Base-by-base conservation (phyloP, 1,284 basidiomycete species). In the Sanguinoderma infundibulare region DNA sequence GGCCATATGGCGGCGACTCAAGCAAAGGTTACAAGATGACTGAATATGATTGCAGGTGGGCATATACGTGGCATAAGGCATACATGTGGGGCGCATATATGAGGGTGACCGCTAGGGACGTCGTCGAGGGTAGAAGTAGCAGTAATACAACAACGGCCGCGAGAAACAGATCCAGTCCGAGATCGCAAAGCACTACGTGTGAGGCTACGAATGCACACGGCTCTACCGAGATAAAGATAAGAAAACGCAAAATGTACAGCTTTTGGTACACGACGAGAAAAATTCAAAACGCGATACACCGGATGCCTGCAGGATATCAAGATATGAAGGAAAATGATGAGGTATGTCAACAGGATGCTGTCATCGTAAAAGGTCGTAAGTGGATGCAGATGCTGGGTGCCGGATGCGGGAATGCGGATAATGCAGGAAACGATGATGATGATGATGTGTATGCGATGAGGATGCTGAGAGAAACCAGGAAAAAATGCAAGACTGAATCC, bases 211-310 rank as follows among this genome's bases (percentile, higher is more conserved):
- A 47, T 14, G 63, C 67, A 73, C 70, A 71, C 73, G 70, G 71
- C 51, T 73, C 72, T 66, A 74, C 72, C 71, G 73, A 74, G 70
- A 74, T 74, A 74, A 74, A 67, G 68, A 72, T 74, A 74, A 26
- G 46, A 63, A 62, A 65, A 71, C 54, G 26, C 40, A 46, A 56
- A 66, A 44, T 35, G 49, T 51, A 39, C 57, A 60, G 34, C 39
- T 51, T 47, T 42, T 52, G 46, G 54, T 56, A 55, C 59, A 52
- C 38, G 39, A 53, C 44, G 53, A 54, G 34, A 20, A 32, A 50
- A 26, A 22, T n/a, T 38, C 28, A 49, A 40, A 36, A 20, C 3
- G 32, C 42, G 32, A 38, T 59, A 61, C 62, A 64, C 55, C 56
- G 17, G 49, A 56, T 58, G 59, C 59, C 58, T 54, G 58, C 58